Evolutionary conservation across 2,329 filamentous ascomycete species (phyloP).

Genomic region (Endoconidiophora laricicola): DNA sequence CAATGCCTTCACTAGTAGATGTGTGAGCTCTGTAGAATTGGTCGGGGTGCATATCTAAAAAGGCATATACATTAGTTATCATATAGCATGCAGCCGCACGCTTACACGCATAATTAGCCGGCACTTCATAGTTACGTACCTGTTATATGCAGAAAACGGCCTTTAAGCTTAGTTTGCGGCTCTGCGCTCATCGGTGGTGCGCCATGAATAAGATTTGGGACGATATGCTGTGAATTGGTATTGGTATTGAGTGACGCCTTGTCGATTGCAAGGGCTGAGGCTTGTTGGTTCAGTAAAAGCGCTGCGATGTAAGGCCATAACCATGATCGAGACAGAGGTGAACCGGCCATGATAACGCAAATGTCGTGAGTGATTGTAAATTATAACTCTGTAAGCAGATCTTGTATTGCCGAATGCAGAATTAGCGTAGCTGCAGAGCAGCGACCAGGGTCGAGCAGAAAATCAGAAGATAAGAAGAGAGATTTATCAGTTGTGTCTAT

Average conservation of each 20-base stretch:
- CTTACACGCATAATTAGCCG: too few species aligned
- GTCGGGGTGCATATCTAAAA: constrained; percentile 77
- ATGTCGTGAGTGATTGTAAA: neutral
- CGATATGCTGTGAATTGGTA: neutral
- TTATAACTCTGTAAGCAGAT: neutral
- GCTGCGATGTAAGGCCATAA: constrained; percentile 2
- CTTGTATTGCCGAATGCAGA: neutral
- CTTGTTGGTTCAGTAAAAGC: constrained; percentile 7
- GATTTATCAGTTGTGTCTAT: neutral
- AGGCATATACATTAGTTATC: constrained; percentile 1
- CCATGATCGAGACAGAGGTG: constrained; percentile 4
- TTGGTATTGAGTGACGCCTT: neutral
- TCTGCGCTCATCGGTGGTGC: too few species aligned
- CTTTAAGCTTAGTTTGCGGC: constrained; percentile 30
- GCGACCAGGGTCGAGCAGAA: neutral
- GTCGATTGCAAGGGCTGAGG: constrained; percentile 2
- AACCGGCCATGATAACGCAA: neutral
- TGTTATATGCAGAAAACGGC: constrained; percentile 76
- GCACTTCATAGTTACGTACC: constrained; percentile 33
- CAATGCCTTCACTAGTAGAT: constrained; percentile 47
- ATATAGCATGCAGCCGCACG: neutral
- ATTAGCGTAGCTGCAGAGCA: neutral
- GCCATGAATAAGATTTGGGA: too few species aligned
- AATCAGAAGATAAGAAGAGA: neutral
- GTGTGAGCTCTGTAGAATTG: constrained; percentile 68